Evolutionary conservation across 768 basidiomycete species (phyloP).

Genomic region (Psilocybe tampanensis): DNA sequence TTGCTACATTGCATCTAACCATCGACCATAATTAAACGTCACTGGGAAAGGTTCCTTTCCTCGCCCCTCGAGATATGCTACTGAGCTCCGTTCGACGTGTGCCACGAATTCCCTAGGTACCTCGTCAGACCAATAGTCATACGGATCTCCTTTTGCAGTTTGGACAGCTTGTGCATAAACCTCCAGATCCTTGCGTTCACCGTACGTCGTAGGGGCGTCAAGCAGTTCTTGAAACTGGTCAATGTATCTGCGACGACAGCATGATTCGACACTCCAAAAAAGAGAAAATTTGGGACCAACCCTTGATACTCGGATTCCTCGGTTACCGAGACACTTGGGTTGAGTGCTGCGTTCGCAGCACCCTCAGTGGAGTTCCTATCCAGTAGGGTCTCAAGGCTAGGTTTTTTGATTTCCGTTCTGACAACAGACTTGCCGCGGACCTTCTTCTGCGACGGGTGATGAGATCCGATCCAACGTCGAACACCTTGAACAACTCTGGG

Average conservation of each 20-base stretch:
- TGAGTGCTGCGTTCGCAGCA: slow-evolving; percentile 57
- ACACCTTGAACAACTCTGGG: slow-evolving; percentile 77
- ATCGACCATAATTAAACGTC: slow-evolving; percentile 46
- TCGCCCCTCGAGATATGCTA: slow-evolving; percentile 68
- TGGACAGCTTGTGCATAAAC: slow-evolving; percentile 56
- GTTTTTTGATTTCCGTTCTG: slow-evolving; percentile 38
- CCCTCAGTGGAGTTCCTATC: slow-evolving; percentile 57
- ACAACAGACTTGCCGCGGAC: slow-evolving; percentile 35
- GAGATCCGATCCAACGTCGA: slow-evolving; percentile 73
- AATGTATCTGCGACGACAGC: slow-evolving; percentile 54
- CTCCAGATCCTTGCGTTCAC: slow-evolving; percentile 60
- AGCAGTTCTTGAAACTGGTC: slow-evolving; percentile 72
- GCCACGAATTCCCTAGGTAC: slow-evolving; percentile 43
- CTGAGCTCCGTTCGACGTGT: slow-evolving; percentile 43
- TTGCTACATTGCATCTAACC: slow-evolving; percentile 34
- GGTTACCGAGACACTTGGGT: slow-evolving; percentile 62
- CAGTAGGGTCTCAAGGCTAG: slow-evolving; percentile 28
- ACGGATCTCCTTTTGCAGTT: slow-evolving; percentile 43
- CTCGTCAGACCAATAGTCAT: slow-evolving; percentile 38
- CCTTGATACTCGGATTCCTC: slow-evolving; percentile 77
- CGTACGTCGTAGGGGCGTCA: slow-evolving; percentile 53
- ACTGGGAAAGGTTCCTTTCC: slow-evolving; percentile 64
- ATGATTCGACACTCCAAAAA: neutral
- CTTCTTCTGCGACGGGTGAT: slow-evolving; percentile 45
- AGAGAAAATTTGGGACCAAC: slow-evolving; percentile 34